These are phyloP conservation scores for Xylariaceae sp. DNA, from an alignment of 2,329 filamentous ascomycete genomes.

Conservation along the genomic window DNA sequence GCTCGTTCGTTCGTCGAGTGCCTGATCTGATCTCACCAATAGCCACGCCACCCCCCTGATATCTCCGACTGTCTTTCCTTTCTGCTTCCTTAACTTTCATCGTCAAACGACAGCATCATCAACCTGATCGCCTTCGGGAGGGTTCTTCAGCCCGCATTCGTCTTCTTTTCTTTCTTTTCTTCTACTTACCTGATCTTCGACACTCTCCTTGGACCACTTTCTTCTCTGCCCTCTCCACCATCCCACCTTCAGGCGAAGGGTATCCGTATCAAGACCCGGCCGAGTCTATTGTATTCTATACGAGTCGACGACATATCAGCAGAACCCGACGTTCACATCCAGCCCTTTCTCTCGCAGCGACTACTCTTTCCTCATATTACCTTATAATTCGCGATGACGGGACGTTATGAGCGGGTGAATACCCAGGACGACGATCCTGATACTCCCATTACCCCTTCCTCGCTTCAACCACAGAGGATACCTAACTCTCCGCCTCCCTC, in stretches of 20 bases:
- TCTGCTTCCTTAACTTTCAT: slow-evolving; percentile 3
- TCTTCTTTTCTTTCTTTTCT: too few relatives aligned
- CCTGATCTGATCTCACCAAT: slow-evolving; percentile 6
- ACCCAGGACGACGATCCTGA: slow-evolving; percentile 60
- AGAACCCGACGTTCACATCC: slow-evolving; percentile 18
- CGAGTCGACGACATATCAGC: background rate
- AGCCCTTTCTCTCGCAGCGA: slow-evolving; percentile 4
- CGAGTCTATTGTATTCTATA: too few relatives aligned
- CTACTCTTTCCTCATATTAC: too few relatives aligned
- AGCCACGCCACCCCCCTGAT: slow-evolving; percentile 9
- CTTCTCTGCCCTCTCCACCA: background rate
- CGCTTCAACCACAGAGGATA: slow-evolving; percentile 44
- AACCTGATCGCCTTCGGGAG: too few relatives aligned
- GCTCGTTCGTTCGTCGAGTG: too few relatives aligned
- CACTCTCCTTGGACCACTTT: too few relatives aligned
- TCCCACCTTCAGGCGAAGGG: background rate
- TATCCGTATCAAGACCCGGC: too few relatives aligned
- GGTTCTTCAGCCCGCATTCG: too few relatives aligned
- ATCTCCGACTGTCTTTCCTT: background rate
- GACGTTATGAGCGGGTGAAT: slow-evolving; percentile 65
- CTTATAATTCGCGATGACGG: slow-evolving; percentile 53
- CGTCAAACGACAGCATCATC: too few relatives aligned
- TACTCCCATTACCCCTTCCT: slow-evolving; percentile 41
- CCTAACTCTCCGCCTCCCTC: slow-evolving; percentile 76
- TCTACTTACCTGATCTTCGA: too few relatives aligned